Evolutionary conservation across 2,329 filamentous ascomycete species (phyloP), one percentile per base, ranked within the genome.

Genomic region (Pseudonectria buxi): DNA sequence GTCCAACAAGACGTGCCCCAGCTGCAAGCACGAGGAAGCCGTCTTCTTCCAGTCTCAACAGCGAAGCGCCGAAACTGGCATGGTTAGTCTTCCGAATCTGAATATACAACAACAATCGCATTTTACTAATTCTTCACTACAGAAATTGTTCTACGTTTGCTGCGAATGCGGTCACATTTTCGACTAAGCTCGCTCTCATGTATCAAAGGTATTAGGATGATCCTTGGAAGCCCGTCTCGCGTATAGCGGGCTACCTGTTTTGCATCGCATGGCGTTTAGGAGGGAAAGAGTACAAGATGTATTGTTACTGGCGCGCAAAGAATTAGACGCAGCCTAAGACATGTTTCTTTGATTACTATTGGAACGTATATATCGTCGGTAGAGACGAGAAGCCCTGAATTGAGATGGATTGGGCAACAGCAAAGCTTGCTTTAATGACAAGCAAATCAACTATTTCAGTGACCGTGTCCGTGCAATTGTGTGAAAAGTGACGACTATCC

Each of bases 41-140:
- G 94, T 98, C 41, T 98, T 95, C 69, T 98, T 98, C 71, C 92
- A 98, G 69, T 95, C 89, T 43, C 92, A 98, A 61, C 89, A 96
- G 69, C 84, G 92, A 64, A 95, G 84, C 50, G 86, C 87, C 32
- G 89, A 96, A 64, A 98, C 92, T 29, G 92, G 92, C 68, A 98
- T 98, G 92, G 92, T 96, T 65, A 72, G 84, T 55, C 35, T 30
- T 14, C 37, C 16, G 27, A 25, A 15, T 16, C 7, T 25, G 14
- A 31, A 14, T 16, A n/a, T 16, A 15, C 12, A 26, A n/a, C 24
- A 18, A 16, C 24, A 28, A 15, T 4, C 18, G 18, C 18, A 22
- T n/a, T 7, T 32, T n/a, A 25, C 10, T 10, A 14, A 35, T 45
- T 36, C 47, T 35, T 18, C 14, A 25, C 7, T 10, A 5, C 50